Percentiles rank a stretch among this genome's conserved stretches.
Evolutionary conservation across 1,284 basidiomycete species (phyloP).

Genomic region (Taiwanofungus camphoratus): DNA sequence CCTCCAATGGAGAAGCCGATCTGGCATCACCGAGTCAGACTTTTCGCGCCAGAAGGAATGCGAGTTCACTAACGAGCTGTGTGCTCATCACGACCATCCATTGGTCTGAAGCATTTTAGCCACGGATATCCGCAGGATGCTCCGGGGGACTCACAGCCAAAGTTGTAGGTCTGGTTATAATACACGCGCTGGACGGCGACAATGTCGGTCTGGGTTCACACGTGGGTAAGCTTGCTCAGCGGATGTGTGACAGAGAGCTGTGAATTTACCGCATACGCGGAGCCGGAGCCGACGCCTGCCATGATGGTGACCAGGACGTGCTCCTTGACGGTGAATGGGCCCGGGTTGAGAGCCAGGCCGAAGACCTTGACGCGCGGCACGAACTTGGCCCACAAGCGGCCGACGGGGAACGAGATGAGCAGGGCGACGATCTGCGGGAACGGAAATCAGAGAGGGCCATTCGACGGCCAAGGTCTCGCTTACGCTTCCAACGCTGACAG

Average conservation of each 20-base stretch:
- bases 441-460: constrained; percentile 9
- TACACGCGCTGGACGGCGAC: constrained; percentile 58
- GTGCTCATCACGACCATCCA: constrained; percentile 50
- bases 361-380: constrained; percentile 46
- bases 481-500: constrained; percentile 25
- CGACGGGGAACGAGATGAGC: constrained; percentile 60
- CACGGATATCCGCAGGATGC: background rate
- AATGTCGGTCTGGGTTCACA: constrained; percentile 43
- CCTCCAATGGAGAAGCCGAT: constrained; percentile 68
- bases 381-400: constrained; percentile 50
- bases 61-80: constrained; percentile 35
- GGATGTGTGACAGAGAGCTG: background rate
- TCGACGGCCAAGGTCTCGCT: constrained; percentile 3
- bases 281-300: constrained; percentile 59
- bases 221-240: background rate
- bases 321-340: constrained; percentile 70
- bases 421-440: constrained; percentile 48
- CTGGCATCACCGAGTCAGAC: constrained; percentile 9
- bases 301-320: constrained; percentile 72
- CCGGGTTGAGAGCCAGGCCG: constrained; percentile 50
- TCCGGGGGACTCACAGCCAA: constrained; percentile 38
- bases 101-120: constrained; percentile 40
- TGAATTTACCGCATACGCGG: constrained; percentile 48
- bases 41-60: background rate
- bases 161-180: constrained; percentile 41